Conservation (phyloP, 73 alveolate genomes). For the Tetrahymena malaccensis region DNA sequence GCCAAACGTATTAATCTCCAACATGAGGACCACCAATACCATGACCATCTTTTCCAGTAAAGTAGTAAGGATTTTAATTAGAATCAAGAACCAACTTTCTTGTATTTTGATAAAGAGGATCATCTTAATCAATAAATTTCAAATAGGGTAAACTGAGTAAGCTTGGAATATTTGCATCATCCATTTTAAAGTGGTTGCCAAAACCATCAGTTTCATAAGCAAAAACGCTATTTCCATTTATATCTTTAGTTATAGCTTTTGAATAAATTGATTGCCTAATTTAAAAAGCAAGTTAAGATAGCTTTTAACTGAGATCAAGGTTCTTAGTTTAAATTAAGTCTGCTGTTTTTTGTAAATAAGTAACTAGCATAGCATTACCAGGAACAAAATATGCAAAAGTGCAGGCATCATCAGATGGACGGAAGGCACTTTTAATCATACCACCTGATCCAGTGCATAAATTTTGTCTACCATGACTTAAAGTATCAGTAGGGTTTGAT, state of each 20-base stretch:
- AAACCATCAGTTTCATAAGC: constrained; percentile 74
- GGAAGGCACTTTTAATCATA: constrained; percentile 59
- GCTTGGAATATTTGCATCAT: constrained; percentile 80
- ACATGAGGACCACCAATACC: constrained; percentile 78
- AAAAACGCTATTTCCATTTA: constrained; percentile 40
- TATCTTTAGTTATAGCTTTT: constrained; percentile 42
- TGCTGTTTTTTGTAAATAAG: constrained; percentile 54
- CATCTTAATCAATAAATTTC: constrained; percentile 52
- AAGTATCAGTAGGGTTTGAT: constrained; percentile 60
- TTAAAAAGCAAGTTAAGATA: constrained; percentile 5
- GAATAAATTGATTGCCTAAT: constrained; percentile 55
- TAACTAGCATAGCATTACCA: constrained; percentile 69
- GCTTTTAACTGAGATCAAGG: not conserved
- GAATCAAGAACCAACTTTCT: constrained; percentile 59
- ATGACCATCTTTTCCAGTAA: constrained; percentile 58
- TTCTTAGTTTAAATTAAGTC: constrained; percentile 36
- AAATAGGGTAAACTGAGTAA: constrained; percentile 61
- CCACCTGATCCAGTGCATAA: constrained; percentile 52
- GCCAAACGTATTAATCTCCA: constrained; percentile 71
- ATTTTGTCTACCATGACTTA: constrained; percentile 60
- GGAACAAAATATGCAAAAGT: constrained; percentile 65
- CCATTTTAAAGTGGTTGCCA: constrained; percentile 68
- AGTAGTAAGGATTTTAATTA: constrained; percentile 59
- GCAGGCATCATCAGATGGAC: constrained; percentile 78
- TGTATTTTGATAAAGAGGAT: constrained; percentile 60